A percentile compares a stretch with the other conserved stretches of the same genome.
Evolutionary conservation across 768 basidiomycete genomes (phyloP).

Genomic region (Lyophyllum decastes): DNA sequence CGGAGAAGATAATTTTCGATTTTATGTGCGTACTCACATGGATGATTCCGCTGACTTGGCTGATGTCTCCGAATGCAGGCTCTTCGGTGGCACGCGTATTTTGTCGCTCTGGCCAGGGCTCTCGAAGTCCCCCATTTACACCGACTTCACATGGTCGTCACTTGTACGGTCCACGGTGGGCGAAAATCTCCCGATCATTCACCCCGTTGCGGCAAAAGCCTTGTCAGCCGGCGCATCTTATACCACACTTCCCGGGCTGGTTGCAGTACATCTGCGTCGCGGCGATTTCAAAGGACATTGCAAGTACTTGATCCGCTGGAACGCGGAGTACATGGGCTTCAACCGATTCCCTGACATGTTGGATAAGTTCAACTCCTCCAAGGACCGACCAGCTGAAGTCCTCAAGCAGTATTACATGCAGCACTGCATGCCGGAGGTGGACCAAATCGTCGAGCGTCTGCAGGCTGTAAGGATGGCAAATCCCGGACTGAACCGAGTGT

Average conservation of each 20-base stretch:
- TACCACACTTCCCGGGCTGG: conserved; percentile 5
- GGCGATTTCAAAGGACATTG: conserved; percentile 20
- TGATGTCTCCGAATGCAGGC: background rate
- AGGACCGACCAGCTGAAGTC: conserved; percentile 20
- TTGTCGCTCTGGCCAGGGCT: conserved; percentile 16
- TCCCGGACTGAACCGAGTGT: conserved; percentile 45
- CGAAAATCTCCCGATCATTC: conserved; percentile 8
- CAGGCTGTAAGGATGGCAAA: conserved; percentile 28
- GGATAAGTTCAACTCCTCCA: conserved; percentile 30
- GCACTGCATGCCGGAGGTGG: conserved; percentile 55
- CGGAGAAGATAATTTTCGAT: conserved; percentile 37
- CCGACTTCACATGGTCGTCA: conserved; percentile 16
- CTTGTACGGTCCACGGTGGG: conserved; percentile 15
- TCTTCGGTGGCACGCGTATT: conserved; percentile 15
- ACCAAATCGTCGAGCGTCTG: conserved; percentile 48
- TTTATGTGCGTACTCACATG: background rate
- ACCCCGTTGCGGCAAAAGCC: background rate
- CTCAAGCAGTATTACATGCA: conserved; percentile 34
- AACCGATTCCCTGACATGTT: conserved; percentile 16
- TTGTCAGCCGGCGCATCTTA: background rate
- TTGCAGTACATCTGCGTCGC: conserved; percentile 18
- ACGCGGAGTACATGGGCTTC: conserved; percentile 17
- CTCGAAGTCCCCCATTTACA: conserved; percentile 15
- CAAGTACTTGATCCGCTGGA: conserved; percentile 7
- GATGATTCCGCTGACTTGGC: background rate